Base-by-base conservation (phyloP, 495 filamentous ascomycete species). In the Hypoxylon lenormandii region DNA sequence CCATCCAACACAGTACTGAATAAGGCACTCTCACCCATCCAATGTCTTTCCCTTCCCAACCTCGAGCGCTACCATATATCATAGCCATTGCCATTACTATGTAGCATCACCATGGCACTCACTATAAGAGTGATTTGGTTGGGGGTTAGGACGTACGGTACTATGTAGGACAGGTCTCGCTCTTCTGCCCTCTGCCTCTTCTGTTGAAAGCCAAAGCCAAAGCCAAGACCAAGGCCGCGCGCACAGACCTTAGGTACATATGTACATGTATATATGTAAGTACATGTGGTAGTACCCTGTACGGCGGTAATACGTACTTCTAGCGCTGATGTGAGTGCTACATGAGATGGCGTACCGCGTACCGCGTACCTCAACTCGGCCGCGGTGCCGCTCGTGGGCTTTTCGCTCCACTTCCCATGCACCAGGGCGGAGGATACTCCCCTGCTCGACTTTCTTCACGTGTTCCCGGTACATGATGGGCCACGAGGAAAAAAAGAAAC, bases 401-500 rank as follows among this genome's bases (percentile, higher is more conserved):
- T 33, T 53, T 45, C 43, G 55, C 26, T 65, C 71, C 74, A 63
- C 64, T 60, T 58, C 46, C 60, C 59, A 64, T 66, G 69, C 64
- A 65, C 71, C 66, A 70, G 60, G 62, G 55, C 46, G 58, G 59
- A 57, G 28, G 49, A 15, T 8, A 57, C 60, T n/a, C n/a, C 64
- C 67, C 64, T 61, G 64, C 52, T 64, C 8, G 56, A 74, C 74
- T 57, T 76, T 12, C 13, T 46, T 67, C 64, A 66, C 74, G 66
- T 63, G 74, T 73, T 43, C 53, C 47, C 45, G 60, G 60, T 71
- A 64, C 69, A 59, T 64, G 50, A 47, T 30, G 42, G 53, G 73
- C 66, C 63, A 69, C 62, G 65, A 65, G 57, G 72, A 66, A 65
- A 70, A 67, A 71, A 61, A 56, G 54, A 21, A 37, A 63, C 68